Evolutionary conservation across 2,329 filamentous ascomycete genomes (phyloP), one percentile per base, ranked within the genome.

Genomic region (Davidsoniella neocaledoniae): DNA sequence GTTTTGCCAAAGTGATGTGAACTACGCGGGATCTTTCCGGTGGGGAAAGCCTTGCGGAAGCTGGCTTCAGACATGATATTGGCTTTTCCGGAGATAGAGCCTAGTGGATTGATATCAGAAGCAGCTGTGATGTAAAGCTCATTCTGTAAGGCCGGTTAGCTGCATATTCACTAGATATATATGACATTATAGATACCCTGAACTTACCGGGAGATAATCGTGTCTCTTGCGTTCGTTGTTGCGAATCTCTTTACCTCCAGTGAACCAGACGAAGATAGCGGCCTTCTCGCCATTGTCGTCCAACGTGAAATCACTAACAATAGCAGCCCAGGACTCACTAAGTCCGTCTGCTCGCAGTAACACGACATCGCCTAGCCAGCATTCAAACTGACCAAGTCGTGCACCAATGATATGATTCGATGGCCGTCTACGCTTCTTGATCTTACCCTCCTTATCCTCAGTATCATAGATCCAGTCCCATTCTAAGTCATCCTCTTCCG

Each of bases 201-300:
- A 21, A 58, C 66, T 52, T 67, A 83, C 78, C 60, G 76, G 76
- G 48, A 93, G 63, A 53, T 77, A 86, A 64, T 98, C 91, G 10
- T 69, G 73, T 59, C 86, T 73, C 66, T 91, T 94, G 66, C 85
- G 90, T 52, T 78, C 75, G 60, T 81, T 83, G 58, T 85, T 91
- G 25, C 81, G 77, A 54, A 95, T 86, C 65, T 96, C 90, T 59
- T 83, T 84, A 58, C 94, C 84, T 0, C 85, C 86, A 0, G 85
- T 87, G 61, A 98, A 95, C 91, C 91, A 98, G 73, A 95, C 81
- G 60, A 98, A 91, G 55, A 82, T 83, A 50, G 84, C 90, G 23
- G 81, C 79, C 69, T 86, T 95, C 41, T 83, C 76, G 3, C 78
- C 80, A 10, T 83, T 79, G 17, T 84, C 79, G 29, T 80, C 76